Percentiles rank a stretch among this genome's conserved stretches.
Conservation (phyloP, 345 rosid species). For the Populus simonii region DNA sequence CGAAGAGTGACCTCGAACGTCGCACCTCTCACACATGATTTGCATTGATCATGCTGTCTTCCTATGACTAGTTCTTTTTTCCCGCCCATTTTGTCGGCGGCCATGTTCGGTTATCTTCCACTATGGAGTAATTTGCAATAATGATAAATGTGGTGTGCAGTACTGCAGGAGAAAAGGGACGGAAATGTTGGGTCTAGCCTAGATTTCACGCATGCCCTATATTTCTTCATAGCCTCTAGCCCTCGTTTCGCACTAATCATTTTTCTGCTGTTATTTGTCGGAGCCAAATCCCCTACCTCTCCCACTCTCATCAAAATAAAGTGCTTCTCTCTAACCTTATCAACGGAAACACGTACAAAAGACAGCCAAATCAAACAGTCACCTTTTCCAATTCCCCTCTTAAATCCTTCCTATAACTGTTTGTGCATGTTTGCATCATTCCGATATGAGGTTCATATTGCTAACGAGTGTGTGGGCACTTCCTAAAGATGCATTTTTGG, state of each 20-base stretch:
- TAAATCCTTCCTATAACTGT: not conserved
- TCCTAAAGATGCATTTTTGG: not conserved
- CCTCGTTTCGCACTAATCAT: conserved; percentile 26
- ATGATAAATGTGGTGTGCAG: conserved; percentile 25
- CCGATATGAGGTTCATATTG: not conserved
- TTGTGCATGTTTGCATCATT: not conserved
- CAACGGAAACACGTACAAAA: conserved; percentile 5
- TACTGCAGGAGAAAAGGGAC: conserved; percentile 19
- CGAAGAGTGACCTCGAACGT: not conserved
- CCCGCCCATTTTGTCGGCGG: conserved; percentile 15
- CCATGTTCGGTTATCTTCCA: conserved; percentile 12
- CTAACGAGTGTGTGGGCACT: not conserved
- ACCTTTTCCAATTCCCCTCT: conserved; percentile 24
- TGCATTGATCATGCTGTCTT: not conserved
- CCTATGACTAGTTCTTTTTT: not conserved
- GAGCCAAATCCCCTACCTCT: not conserved
- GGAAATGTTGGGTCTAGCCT: conserved; percentile 25
- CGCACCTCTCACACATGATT: conserved; percentile 6
- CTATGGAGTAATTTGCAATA: not conserved
- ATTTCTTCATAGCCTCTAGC: conserved; percentile 15
- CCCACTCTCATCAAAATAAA: not conserved
- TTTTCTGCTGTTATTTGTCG: conserved; percentile 14
- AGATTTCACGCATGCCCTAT: conserved; percentile 44
- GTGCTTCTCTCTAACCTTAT: not conserved
- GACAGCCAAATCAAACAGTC: conserved; percentile 27